Conservation (phyloP, 2,329 filamentous ascomycete genomes). For the Helotiales sp. region DNA sequence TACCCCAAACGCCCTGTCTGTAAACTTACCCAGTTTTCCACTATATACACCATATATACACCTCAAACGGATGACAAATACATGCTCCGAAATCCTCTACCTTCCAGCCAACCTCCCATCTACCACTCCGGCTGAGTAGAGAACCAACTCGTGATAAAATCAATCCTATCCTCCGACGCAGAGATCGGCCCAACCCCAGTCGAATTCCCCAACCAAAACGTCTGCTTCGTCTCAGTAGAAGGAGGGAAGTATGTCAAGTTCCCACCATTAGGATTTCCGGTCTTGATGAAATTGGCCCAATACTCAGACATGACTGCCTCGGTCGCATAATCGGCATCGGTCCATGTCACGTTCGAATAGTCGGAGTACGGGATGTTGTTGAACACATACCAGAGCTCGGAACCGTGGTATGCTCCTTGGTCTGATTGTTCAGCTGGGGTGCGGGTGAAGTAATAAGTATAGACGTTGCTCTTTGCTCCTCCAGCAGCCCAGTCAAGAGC, state of each 20-base stretch:
- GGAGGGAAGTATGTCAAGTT: constrained; percentile 8
- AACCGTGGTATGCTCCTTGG: constrained; percentile 32
- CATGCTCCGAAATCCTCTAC: too few relatives aligned
- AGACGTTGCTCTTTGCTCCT: constrained; percentile 28
- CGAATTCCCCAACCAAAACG: background rate
- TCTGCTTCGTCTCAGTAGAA: background rate
- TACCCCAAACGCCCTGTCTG: too few relatives aligned
- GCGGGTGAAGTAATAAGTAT: constrained; percentile 35
- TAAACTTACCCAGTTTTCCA: too few relatives aligned
- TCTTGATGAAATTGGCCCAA: constrained; percentile 71
- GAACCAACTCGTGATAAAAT: background rate
- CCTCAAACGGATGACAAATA: too few relatives aligned
- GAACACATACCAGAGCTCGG: constrained; percentile 36
- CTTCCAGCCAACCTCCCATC: too few relatives aligned
- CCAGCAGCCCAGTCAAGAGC: constrained; percentile 26
- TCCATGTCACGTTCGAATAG: constrained; percentile 27
- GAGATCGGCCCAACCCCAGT: background rate
- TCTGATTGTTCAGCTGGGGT: constrained; percentile 27
- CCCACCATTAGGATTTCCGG: constrained; percentile 59
- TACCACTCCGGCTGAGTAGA: background rate
- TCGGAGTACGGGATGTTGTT: constrained; percentile 31
- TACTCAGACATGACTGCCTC: constrained; percentile 56
- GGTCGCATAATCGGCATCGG: constrained; percentile 30
- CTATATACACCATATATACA: too few relatives aligned
- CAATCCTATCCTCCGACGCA: background rate